Evolutionary conservation across 164 flowering plant genomes (phyloP).

Genomic region (Chloranthus sessilifolius): DNA sequence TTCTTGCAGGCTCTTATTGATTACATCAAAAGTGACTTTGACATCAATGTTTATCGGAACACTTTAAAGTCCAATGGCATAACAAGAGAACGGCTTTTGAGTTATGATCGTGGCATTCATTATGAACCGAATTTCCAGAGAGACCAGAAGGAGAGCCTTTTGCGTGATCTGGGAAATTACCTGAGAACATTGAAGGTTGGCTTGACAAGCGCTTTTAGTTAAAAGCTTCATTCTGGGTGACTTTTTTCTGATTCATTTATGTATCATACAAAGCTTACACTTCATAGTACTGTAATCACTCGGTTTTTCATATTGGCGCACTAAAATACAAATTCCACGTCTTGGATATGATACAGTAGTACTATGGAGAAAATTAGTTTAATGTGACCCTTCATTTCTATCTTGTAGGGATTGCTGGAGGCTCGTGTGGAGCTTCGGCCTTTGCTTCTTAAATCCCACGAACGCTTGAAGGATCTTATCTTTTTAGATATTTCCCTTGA

Average conservation of each 20-base stretch:
- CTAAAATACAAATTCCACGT: too few relatives aligned
- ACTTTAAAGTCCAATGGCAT: slow-evolving; percentile 89
- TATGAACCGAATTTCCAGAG: slow-evolving; percentile 75
- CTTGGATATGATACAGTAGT: too few relatives aligned
- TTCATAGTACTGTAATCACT: too few relatives aligned
- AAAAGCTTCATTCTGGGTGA: too few relatives aligned
- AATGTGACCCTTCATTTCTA: too few relatives aligned
- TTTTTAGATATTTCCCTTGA: slow-evolving; percentile 97
- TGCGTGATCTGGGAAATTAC: slow-evolving; percentile 89
- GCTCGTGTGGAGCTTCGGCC: slow-evolving; percentile 87
- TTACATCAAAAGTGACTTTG: slow-evolving; percentile 76
- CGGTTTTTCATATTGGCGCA: too few relatives aligned
- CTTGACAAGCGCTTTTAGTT: too few relatives aligned
- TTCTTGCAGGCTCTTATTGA: slow-evolving; percentile 81
- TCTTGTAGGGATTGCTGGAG: slow-evolving; percentile 89
- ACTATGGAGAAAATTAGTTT: too few relatives aligned
- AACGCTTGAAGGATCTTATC: slow-evolving; percentile 81
- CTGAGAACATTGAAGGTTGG: slow-evolving; percentile 94
- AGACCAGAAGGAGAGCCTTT: slow-evolving; percentile 85
- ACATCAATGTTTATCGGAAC: slow-evolving; percentile 81
- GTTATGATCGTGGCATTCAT: slow-evolving; percentile 97
- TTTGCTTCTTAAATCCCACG: slow-evolving; percentile 48
- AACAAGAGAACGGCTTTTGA: slow-evolving; percentile 89
- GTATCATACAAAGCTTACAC: too few relatives aligned
- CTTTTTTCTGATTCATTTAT: not conserved